phyloP scores from a whole-genome alignment of 768 basidiomycete genomes.

The Leccinum rimulosum region DNA sequence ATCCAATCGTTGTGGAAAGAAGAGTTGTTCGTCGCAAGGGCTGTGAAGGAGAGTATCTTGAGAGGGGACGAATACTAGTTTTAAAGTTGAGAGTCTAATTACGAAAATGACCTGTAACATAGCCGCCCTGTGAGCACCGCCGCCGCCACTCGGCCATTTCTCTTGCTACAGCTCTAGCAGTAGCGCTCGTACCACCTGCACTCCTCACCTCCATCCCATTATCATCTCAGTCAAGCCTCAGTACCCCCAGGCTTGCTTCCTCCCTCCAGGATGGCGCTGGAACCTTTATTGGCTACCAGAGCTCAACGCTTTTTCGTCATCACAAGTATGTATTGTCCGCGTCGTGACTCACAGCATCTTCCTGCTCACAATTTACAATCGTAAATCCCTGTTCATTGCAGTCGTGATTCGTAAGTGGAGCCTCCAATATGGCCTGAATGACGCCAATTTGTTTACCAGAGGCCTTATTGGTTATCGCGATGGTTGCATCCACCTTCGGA shows the following conservation, averaged over 20 bases:
- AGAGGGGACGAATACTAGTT: conserved; percentile 48
- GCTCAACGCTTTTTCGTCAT: conserved; percentile 70
- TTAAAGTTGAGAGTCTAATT: background rate
- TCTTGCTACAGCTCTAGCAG: background rate
- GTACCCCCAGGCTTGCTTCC: conserved; percentile 12
- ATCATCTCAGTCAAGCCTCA: conserved; percentile 13
- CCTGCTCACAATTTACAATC: conserved; percentile 11
- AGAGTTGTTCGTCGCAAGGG: conserved; percentile 49
- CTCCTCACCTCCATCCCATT: background rate
- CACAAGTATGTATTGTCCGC: conserved; percentile 51
- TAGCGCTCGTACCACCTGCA: background rate
- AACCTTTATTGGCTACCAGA: conserved; percentile 68
- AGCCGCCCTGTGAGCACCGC: background rate
- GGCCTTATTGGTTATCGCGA: conserved; percentile 68
- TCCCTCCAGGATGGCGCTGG: conserved; percentile 55
- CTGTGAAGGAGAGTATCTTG: conserved; percentile 44
- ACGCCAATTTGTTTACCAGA: conserved; percentile 41
- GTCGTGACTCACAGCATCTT: background rate
- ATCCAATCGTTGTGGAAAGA: conserved; percentile 61
- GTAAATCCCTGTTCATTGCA: conserved; percentile 20
- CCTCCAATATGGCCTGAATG: background rate
- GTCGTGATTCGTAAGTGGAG: conserved; percentile 58
- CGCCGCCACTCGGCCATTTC: background rate
- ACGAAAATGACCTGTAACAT: background rate
- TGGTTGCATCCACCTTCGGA: conserved; percentile 72